Conservation (phyloP, 169 alveolate genomes). For the Theileria equi region DNA sequence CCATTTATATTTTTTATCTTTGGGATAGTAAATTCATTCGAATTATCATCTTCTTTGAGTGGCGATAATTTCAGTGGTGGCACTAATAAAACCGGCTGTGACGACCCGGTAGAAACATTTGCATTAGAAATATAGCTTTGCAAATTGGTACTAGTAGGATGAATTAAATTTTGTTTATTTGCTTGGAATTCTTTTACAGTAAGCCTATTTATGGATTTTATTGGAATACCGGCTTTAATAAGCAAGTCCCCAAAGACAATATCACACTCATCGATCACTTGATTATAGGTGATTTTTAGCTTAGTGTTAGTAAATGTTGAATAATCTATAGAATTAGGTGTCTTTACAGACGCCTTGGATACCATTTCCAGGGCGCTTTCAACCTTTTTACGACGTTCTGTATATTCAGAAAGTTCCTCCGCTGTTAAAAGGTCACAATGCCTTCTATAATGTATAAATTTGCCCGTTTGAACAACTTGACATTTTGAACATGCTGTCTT, state of each 20-base stretch:
- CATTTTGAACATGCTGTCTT: slow-evolving; percentile 74
- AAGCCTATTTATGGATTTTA: neutral
- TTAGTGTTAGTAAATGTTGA: slow-evolving; percentile 50
- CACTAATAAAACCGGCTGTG: too few species aligned
- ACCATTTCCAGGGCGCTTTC: slow-evolving; percentile 30
- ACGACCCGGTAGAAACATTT: neutral
- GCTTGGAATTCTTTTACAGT: too few species aligned
- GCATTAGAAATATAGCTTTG: neutral
- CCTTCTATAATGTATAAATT: slow-evolving; percentile 69
- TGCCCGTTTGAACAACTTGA: slow-evolving; percentile 49
- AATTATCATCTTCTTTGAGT: neutral
- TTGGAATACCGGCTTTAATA: slow-evolving; percentile 5
- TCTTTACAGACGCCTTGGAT: neutral
- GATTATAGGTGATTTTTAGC: slow-evolving; percentile 63
- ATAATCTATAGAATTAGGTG: slow-evolving; percentile 37
- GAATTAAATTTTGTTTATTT: too few species aligned
- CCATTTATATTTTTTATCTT: neutral
- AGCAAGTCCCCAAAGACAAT: slow-evolving; percentile 7
- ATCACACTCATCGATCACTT: slow-evolving; percentile 60
- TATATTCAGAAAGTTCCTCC: slow-evolving; percentile 73
- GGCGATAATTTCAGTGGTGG: neutral
- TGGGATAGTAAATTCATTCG: neutral
- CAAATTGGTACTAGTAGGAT: too few species aligned
- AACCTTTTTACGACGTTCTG: slow-evolving; percentile 51
- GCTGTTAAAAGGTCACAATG: slow-evolving; percentile 73